phyloP scores from a whole-genome alignment of 2,329 filamentous ascomycete genomes.

The Arthrobotrys iridis region DNA sequence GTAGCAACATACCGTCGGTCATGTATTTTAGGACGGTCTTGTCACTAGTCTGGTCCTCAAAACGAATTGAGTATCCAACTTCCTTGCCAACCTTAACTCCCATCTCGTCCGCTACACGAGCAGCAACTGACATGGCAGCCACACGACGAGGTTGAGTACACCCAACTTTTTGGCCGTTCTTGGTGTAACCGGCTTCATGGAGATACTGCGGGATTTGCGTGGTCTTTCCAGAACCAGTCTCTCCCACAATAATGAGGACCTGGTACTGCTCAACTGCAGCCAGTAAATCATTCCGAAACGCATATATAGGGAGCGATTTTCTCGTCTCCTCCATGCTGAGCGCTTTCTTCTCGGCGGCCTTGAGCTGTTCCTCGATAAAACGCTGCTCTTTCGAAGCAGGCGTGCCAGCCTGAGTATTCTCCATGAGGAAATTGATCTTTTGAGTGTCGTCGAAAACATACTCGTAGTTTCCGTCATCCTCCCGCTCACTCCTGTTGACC shows the following conservation, averaged over 20 bases:
- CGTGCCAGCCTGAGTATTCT: slow-evolving; percentile 77
- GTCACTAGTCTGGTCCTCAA: slow-evolving; percentile 89
- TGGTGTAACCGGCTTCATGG: slow-evolving; percentile 88
- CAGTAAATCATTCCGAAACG: slow-evolving; percentile 84
- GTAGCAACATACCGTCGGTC: slow-evolving; percentile 94
- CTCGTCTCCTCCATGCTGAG: slow-evolving; percentile 89
- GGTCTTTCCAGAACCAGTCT: slow-evolving; percentile 95
- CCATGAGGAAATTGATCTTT: slow-evolving; percentile 84
- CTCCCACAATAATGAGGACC: slow-evolving; percentile 88
- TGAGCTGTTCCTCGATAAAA: slow-evolving; percentile 80
- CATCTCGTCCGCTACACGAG: slow-evolving; percentile 93
- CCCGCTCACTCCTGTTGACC: slow-evolving; percentile 72
- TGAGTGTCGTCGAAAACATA: slow-evolving; percentile 92
- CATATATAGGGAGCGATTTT: slow-evolving; percentile 88
- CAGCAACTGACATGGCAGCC: slow-evolving; percentile 96
- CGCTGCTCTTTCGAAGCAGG: slow-evolving; percentile 78
- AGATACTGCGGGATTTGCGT: slow-evolving; percentile 95
- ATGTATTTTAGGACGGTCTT: slow-evolving; percentile 95
- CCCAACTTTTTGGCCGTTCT: slow-evolving; percentile 82
- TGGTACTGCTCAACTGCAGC: slow-evolving; percentile 87
- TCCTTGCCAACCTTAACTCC: slow-evolving; percentile 88
- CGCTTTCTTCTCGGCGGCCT: slow-evolving; percentile 87
- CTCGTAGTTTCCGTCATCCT: slow-evolving; percentile 85
- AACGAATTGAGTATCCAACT: slow-evolving; percentile 93
- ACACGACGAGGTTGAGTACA: slow-evolving; percentile 96